Percentiles rank a stretch among this genome's conserved stretches.
Evolutionary conservation across 2,329 filamentous ascomycete genomes (phyloP).

Genomic region (Hymenotorrendiella dingleyae): DNA sequence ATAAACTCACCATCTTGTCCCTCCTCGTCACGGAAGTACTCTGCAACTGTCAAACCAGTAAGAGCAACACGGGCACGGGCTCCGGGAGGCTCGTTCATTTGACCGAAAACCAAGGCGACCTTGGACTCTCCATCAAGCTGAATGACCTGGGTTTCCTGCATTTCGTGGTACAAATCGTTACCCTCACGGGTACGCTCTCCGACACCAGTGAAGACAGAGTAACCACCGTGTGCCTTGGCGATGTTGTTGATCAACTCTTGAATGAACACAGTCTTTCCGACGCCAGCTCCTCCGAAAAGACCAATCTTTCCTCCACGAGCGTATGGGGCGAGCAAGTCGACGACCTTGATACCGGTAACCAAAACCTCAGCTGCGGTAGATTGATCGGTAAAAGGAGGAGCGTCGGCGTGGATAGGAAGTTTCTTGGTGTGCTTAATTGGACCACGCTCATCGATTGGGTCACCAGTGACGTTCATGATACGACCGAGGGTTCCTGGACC

Average conservation of each 20-base stretch:
- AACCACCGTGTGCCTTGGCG: constrained; percentile 99
- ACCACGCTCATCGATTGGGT: constrained; percentile 98
- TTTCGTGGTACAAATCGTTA: constrained; percentile 99
- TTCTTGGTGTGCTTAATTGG: constrained; percentile 90
- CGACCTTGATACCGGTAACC: constrained; percentile 99
- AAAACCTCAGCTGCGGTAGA: constrained; percentile 94
- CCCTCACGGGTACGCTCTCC: constrained; percentile 99
- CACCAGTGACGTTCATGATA: constrained; percentile 99
- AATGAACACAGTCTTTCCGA: constrained; percentile 99
- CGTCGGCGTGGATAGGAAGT: constrained; percentile 88
- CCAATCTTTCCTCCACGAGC: constrained; percentile 99
- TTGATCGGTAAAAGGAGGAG: constrained; percentile 89
- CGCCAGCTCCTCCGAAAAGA: constrained; percentile 99
- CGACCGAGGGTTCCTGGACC: constrained; percentile 89
- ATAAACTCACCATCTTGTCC: constrained; percentile 79
- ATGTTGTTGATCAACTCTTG: constrained; percentile 99
- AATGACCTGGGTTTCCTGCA: constrained; percentile 99
- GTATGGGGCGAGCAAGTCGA: constrained; percentile 97
- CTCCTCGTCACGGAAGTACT: constrained; percentile 71
- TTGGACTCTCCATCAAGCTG: constrained; percentile 99
- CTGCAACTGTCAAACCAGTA: constrained; percentile 71
- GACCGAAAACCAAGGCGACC: constrained; percentile 98
- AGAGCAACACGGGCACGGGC: constrained; percentile 99
- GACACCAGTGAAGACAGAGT: constrained; percentile 99
- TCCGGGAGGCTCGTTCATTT: constrained; percentile 99